Percentiles rank a stretch among this genome's conserved stretches.
phyloP scores from a whole-genome alignment of 306 rosid genomes.

The Pterocarpus santalinus region DNA sequence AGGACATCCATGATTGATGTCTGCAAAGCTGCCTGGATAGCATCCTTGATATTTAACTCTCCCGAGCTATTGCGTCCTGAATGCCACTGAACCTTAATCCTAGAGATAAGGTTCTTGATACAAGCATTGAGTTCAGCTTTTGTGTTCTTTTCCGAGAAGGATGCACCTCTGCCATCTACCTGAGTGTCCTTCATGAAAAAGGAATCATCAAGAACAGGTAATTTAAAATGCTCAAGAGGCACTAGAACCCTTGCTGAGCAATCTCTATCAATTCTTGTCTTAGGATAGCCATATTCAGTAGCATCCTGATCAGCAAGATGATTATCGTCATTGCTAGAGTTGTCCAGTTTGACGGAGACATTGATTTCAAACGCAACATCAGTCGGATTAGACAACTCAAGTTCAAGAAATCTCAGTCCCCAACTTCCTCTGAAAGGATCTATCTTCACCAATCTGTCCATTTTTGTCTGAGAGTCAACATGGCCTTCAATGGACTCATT shows the following conservation, averaged over 20 bases:
- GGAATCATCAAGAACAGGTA: conserved; percentile 93
- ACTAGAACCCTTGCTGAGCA: conserved; percentile 95
- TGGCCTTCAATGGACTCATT: conserved; percentile 55
- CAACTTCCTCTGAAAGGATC: conserved; percentile 96
- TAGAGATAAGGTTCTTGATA: conserved; percentile 87
- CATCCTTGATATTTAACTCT: conserved; percentile 91
- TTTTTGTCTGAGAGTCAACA: conserved; percentile 57
- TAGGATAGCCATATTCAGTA: conserved; percentile 80
- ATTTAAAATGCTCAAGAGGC: conserved; percentile 90
- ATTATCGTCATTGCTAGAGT: conserved; percentile 58
- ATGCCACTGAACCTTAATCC: conserved; percentile 91
- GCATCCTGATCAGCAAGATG: conserved; percentile 60
- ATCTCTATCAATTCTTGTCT: conserved; percentile 88
- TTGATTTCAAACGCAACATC: conserved; percentile 86
- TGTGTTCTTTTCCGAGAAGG: conserved; percentile 79
- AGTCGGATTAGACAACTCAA: conserved; percentile 92
- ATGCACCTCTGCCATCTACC: conserved; percentile 62
- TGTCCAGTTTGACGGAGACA: conserved; percentile 86
- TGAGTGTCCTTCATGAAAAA: conserved; percentile 75
- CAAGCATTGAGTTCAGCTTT: conserved; percentile 93
- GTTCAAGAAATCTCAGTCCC: conserved; percentile 93
- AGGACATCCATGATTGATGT: conserved; percentile 93
- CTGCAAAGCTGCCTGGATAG: conserved; percentile 88
- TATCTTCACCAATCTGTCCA: conserved; percentile 86
- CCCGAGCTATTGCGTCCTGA: conserved; percentile 90